Conservation (phyloP, 2,329 filamentous ascomycete genomes). For the Sporothrix inflata region DNA sequence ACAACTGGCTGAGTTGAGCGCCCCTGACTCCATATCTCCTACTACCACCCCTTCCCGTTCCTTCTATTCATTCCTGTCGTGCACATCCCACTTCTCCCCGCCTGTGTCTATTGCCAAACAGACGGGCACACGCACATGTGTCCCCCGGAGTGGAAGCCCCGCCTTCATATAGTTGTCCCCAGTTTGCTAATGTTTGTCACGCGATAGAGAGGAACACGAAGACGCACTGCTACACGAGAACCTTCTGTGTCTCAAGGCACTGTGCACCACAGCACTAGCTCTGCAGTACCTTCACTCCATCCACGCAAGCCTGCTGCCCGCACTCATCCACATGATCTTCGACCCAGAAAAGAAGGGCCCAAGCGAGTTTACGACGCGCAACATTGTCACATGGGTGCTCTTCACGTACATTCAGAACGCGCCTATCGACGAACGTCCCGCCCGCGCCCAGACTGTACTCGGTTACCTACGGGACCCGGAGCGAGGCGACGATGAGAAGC, state of each 20-base stretch:
- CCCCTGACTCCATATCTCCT: not conserved
- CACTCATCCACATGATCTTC: constrained; percentile 85
- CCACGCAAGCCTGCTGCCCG: constrained; percentile 80
- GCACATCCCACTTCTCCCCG: constrained; percentile 5
- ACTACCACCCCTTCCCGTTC: not conserved
- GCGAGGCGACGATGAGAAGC: constrained; percentile 73
- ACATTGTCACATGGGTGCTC: constrained; percentile 84
- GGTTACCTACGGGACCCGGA: constrained; percentile 79
- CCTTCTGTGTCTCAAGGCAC: constrained; percentile 87
- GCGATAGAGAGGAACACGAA: constrained; percentile 84
- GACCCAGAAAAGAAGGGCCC: constrained; percentile 98
- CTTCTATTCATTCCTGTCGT: not conserved
- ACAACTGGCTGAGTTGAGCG: not conserved
- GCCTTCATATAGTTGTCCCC: not conserved
- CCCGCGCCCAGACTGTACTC: constrained; percentile 74
- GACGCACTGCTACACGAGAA: constrained; percentile 91
- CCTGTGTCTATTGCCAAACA: not conserved
- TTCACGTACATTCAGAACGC: constrained; percentile 84
- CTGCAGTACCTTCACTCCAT: constrained; percentile 80
- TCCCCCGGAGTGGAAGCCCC: not conserved
- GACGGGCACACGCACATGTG: not conserved
- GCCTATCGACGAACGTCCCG: constrained; percentile 61
- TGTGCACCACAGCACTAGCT: constrained; percentile 88
- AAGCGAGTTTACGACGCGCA: constrained; percentile 91
- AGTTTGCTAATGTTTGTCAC: constrained; percentile 19